These are phyloP conservation scores for Thermothelomyces thermophilus DNA, from an alignment of 2,329 filamentous ascomycete genomes.

Conservation along the genomic window DNA sequence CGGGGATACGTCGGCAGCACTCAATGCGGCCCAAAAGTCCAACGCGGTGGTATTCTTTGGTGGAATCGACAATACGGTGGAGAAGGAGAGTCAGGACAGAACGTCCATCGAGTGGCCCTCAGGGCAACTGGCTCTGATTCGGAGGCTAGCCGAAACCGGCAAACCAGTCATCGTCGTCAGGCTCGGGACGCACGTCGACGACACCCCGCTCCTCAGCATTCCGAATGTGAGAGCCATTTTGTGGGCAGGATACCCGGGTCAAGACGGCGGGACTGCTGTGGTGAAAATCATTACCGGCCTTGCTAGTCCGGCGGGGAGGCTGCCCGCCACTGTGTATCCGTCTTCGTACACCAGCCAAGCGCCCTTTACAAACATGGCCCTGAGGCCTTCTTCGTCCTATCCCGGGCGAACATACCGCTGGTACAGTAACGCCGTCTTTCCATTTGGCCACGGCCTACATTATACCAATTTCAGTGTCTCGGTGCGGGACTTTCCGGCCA, in stretches of 20 bases:
- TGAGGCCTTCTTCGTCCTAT: constrained; percentile 30
- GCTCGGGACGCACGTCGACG: constrained; percentile 47
- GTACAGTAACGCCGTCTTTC: constrained; percentile 46
- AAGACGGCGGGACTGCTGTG: constrained; percentile 50
- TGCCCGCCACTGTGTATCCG: constrained; percentile 52
- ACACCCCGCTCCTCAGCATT: constrained; percentile 41
- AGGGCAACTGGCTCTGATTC: constrained; percentile 45
- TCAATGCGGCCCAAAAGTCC: constrained; percentile 17
- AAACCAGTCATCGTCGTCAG: constrained; percentile 47
- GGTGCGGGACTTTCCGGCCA: constrained; percentile 10
- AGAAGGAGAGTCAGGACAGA: constrained; percentile 47
- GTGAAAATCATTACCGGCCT: constrained; percentile 48
- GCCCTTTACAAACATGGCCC: constrained; percentile 49
- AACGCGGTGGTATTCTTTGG: constrained; percentile 50
- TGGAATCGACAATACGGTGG: constrained; percentile 47
- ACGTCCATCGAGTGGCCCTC: constrained; percentile 44
- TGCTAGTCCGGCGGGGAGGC: constrained; percentile 44
- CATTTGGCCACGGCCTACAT: constrained; percentile 51
- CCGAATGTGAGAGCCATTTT: constrained; percentile 44
- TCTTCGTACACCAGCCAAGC: constrained; percentile 43
- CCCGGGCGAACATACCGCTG: constrained; percentile 54
- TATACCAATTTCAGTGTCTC: constrained; percentile 43
- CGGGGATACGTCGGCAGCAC: constrained; percentile 19
- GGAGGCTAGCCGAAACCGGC: constrained; percentile 35
- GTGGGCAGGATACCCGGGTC: constrained; percentile 55